Percentiles rank a stretch among this genome's conserved stretches.
Conservation (phyloP, 1,139 yeast genomes). For the Lodderomyces parapsilosis region DNA sequence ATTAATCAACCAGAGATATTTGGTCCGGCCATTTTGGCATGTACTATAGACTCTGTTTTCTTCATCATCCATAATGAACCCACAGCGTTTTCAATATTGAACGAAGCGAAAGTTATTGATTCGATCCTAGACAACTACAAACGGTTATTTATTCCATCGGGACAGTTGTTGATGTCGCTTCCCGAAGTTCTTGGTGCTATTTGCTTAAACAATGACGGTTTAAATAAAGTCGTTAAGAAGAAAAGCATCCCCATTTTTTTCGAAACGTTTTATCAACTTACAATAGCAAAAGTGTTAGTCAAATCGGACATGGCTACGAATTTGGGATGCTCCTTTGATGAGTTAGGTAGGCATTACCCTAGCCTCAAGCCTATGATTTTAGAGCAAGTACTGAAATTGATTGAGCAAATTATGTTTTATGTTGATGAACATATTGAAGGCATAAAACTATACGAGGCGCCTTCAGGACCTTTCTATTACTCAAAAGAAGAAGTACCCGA, state of each 20-base stretch:
- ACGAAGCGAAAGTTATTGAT: constrained; percentile 75
- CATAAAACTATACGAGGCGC: not conserved
- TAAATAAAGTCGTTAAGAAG: constrained; percentile 51
- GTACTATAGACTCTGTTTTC: constrained; percentile 65
- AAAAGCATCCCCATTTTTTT: constrained; percentile 51
- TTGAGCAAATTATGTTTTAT: constrained; percentile 44
- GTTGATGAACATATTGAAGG: constrained; percentile 20
- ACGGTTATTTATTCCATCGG: constrained; percentile 52
- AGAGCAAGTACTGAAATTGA: constrained; percentile 46
- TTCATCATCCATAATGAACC: constrained; percentile 88
- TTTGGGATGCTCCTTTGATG: constrained; percentile 75
- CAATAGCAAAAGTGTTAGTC: constrained; percentile 46
- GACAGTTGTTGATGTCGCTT: constrained; percentile 58
- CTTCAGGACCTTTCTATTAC: constrained; percentile 32
- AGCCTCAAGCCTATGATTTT: constrained; percentile 61
- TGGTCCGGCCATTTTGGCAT: constrained; percentile 68
- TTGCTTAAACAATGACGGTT: constrained; percentile 74
- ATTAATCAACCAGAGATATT: constrained; percentile 58
- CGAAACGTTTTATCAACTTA: constrained; percentile 46
- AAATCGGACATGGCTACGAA: constrained; percentile 47
- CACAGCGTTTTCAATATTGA: constrained; percentile 78
- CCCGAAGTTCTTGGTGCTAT: constrained; percentile 85
- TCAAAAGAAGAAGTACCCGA: constrained; percentile 40
- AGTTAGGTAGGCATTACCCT: constrained; percentile 81
- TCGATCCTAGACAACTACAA: constrained; percentile 58